phyloP scores from a whole-genome alignment of 108 stramenopile genomes.

The Nannochloropsis oceanica region DNA sequence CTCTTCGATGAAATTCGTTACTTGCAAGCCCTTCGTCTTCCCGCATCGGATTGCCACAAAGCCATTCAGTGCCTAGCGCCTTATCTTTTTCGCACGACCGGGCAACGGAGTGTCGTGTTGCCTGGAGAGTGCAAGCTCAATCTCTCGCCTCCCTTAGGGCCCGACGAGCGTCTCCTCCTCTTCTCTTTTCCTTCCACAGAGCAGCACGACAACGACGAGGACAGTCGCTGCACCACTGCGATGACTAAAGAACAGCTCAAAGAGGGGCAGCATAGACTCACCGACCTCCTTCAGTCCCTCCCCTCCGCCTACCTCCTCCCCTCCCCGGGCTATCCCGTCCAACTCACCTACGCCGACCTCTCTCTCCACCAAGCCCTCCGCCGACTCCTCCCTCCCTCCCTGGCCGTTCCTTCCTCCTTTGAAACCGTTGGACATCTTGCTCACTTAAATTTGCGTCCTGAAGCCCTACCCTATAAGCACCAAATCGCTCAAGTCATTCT shows the following conservation, averaged over 20 bases:
- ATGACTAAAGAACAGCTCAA: background rate
- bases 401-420: constrained; percentile 43
- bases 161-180: background rate
- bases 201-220: background rate
- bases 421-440: constrained; percentile 83
- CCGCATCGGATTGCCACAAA: background rate
- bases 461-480: constrained; percentile 68
- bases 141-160: background rate
- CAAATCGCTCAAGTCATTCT: constrained; percentile 72
- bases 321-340: background rate
- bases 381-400: background rate
- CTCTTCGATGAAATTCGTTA: background rate
- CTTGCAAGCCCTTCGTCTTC: background rate
- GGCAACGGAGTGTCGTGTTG: background rate
- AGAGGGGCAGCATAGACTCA: background rate
- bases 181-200: background rate
- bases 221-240: background rate
- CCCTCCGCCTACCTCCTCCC: background rate
- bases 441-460: constrained; percentile 79
- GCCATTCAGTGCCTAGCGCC: background rate
- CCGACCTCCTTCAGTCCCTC: background rate
- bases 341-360: background rate
- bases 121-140: background rate
- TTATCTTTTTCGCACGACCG: background rate
- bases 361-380: background rate